These are phyloP conservation scores for Aspergillus sp. DNA, from an alignment of 2,329 filamentous ascomycete species.

Conservation along the genomic window DNA sequence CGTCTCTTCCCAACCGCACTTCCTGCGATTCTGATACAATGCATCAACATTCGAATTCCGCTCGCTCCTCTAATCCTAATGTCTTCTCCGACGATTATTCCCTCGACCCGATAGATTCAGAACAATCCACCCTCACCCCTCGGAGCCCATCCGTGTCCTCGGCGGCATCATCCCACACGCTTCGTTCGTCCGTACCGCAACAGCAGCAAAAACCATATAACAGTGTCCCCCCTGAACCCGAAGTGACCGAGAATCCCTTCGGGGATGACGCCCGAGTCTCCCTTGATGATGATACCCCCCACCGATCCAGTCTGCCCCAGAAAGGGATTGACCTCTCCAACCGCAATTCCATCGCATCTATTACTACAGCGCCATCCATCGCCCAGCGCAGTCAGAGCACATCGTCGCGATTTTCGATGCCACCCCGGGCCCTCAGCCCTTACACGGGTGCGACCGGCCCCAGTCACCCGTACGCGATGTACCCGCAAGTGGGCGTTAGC, in stretches of 20 bases:
- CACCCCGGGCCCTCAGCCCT: constrained; percentile 56
- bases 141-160: constrained; percentile 31
- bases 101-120: constrained; percentile 40
- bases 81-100: constrained; percentile 52
- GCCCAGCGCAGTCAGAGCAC: constrained; percentile 43
- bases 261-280: constrained; percentile 35
- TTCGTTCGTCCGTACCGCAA: constrained; percentile 26
- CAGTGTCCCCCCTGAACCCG: constrained; percentile 23
- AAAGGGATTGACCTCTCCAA: constrained; percentile 29
- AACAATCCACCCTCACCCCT: constrained; percentile 30
- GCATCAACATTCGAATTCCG: constrained; percentile 27
- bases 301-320: constrained; percentile 36
- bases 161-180: constrained; percentile 32
- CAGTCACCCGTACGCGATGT: constrained; percentile 83
- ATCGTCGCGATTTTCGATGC: constrained; percentile 46
- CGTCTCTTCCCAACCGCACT: constrained; percentile 21
- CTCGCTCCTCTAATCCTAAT: constrained; percentile 40
- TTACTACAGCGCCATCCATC: constrained; percentile 30
- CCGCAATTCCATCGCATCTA: constrained; percentile 33
- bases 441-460: constrained; percentile 70
- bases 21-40: constrained; percentile 27
- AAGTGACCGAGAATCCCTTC: constrained; percentile 32
- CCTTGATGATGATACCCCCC: constrained; percentile 28
- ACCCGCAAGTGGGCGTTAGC: constrained; percentile 64
- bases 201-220: constrained; percentile 22